Conservation (phyloP, 73 alveolate genomes). For the Paramecium tetraurelia region DNA sequence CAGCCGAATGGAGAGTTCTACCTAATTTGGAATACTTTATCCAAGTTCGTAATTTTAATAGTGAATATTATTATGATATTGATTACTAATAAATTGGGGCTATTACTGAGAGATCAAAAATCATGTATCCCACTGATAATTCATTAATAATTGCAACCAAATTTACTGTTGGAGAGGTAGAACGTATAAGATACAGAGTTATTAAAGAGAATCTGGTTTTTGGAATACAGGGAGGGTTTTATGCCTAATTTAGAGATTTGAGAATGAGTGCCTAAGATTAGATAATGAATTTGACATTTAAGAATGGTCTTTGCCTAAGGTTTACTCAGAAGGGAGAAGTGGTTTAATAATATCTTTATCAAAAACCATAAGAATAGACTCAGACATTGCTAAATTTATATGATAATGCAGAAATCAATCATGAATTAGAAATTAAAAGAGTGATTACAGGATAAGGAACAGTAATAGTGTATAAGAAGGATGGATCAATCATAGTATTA, state of each 20-base stretch:
- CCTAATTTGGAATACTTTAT: conserved; percentile 86
- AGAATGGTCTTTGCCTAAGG: conserved; percentile 44
- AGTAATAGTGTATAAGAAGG: conserved; percentile 70
- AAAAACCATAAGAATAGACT: neutral
- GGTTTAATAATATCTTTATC: neutral
- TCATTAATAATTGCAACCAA: conserved; percentile 75
- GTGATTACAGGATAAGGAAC: conserved; percentile 66
- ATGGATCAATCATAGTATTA: conserved; percentile 70
- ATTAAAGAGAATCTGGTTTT: conserved; percentile 57
- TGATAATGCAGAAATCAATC: conserved; percentile 53
- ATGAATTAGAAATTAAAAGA: conserved; percentile 59
- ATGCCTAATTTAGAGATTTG: neutral
- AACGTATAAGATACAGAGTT: conserved; percentile 40
- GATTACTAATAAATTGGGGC: conserved; percentile 85
- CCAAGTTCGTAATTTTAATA: conserved; percentile 22
- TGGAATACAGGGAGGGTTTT: conserved; percentile 47
- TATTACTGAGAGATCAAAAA: conserved; percentile 76
- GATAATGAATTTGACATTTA: conserved; percentile 45
- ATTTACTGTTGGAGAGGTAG: conserved; percentile 70
- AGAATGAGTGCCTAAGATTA: conserved; percentile 15
- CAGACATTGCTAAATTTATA: conserved; percentile 40
- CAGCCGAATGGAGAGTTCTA: conserved; percentile 82
- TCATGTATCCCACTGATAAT: conserved; percentile 93
- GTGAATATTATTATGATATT: conserved; percentile 72
- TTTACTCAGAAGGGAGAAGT: conserved; percentile 56